A percentile compares a stretch with the other conserved stretches of the same genome.
Evolutionary conservation across 1,284 basidiomycete species (phyloP).

Genomic region (Naganishia sp.): DNA sequence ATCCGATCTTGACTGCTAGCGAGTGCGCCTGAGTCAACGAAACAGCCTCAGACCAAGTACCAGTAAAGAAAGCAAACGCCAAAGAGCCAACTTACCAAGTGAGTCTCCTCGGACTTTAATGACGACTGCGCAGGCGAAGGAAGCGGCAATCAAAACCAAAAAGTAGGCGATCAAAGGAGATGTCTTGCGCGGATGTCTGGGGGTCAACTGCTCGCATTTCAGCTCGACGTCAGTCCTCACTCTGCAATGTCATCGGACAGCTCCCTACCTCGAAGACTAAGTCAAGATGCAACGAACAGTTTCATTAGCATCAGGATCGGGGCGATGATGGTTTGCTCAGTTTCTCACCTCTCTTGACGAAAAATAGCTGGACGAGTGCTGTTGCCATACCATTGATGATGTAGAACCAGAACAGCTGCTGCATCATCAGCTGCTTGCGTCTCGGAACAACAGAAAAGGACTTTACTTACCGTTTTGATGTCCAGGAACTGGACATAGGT

Average conservation of each 20-base stretch:
- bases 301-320: no score
- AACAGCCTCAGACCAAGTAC: neutral
- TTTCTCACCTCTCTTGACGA: conserved; percentile 18
- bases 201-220: neutral
- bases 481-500: conserved; percentile 24
- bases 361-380: conserved; percentile 18
- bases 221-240: neutral
- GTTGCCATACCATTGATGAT: conserved; percentile 21
- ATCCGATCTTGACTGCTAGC: conserved; percentile 12
- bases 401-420: conserved; percentile 26
- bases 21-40: conserved; percentile 2
- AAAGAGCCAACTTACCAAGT: neutral
- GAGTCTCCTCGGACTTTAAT: conserved; percentile 27
- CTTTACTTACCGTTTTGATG: conserved; percentile 4
- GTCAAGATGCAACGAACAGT: no score
- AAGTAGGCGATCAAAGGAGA: conserved; percentile 2
- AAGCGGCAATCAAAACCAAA: conserved; percentile 1
- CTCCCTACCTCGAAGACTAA: neutral
- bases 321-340: no score
- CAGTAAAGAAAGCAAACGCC: neutral
- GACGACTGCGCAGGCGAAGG: conserved; percentile 15
- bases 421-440: neutral
- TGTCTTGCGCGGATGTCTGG: conserved; percentile 1
- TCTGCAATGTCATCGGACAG: no score
- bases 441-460: neutral